These are phyloP conservation scores for Coemansia aciculifera DNA, from an alignment of 192 early-diverging fungal species.

Conservation along the genomic window DNA sequence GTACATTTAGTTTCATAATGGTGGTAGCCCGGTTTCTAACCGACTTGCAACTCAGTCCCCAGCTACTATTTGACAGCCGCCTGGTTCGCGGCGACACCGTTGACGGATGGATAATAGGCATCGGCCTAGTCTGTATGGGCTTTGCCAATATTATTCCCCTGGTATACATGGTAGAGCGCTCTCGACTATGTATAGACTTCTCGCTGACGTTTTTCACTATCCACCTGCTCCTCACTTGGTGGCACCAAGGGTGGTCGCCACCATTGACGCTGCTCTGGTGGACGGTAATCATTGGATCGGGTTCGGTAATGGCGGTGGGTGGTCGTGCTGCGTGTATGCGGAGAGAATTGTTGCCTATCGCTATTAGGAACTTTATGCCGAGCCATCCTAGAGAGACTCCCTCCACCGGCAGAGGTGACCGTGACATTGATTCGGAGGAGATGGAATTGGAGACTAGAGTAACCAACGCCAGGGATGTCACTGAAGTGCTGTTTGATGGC, in stretches of 20 bases:
- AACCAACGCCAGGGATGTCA: background rate
- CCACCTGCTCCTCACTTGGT: conserved; percentile 45
- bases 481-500: conserved; percentile 33
- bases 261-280: conserved; percentile 34
- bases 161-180: conserved; percentile 54
- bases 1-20: conserved; percentile 28
- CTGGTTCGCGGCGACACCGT: conserved; percentile 48
- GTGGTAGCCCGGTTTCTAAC: conserved; percentile 24
- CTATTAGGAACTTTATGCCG: conserved; percentile 45
- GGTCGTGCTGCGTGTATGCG: conserved; percentile 47
- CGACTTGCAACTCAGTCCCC: conserved; percentile 23
- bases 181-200: conserved; percentile 54
- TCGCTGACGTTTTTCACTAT: conserved; percentile 43
- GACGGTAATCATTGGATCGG: conserved; percentile 10
- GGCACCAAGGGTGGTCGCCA: conserved; percentile 26
- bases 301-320: conserved; percentile 35
- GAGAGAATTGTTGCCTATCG: conserved; percentile 53
- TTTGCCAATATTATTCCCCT: conserved; percentile 38
- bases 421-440: conserved; percentile 21
- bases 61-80: conserved; percentile 31
- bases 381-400: conserved; percentile 21
- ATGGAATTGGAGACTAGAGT: conserved; percentile 25
- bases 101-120: conserved; percentile 35
- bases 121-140: conserved; percentile 24
- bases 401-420: background rate